These are phyloP conservation scores for Cutaneotrichosporon sp. DNA, from an alignment of 1,284 basidiomycete species.

Conservation along the genomic window DNA sequence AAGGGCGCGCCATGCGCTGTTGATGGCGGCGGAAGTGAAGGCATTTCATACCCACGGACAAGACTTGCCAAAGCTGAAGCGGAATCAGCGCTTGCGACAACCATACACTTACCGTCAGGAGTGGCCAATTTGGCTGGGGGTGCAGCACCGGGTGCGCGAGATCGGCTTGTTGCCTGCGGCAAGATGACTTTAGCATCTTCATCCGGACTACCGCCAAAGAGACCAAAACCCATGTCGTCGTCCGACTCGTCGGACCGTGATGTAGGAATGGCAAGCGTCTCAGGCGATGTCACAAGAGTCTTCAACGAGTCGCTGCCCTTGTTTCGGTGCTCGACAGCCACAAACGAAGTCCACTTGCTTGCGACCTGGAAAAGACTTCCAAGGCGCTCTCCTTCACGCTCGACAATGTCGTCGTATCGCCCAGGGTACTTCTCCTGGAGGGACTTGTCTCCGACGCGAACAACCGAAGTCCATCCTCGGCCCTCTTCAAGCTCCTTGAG, in stretches of 20 bases:
- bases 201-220: too few species aligned
- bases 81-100: too few species aligned
- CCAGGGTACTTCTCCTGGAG: constrained; percentile 1
- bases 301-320: not conserved
- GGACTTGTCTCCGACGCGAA: not conserved
- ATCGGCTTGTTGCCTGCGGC: too few species aligned
- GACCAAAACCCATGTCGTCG: too few species aligned
- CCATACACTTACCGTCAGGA: too few species aligned
- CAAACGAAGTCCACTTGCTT: constrained; percentile 56
- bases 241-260: too few species aligned
- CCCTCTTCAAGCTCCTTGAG: constrained; percentile 48
- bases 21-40: too few species aligned
- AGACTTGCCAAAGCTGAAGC: too few species aligned
- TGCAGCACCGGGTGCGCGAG: not conserved
- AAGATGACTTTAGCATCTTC: too few species aligned
- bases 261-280: too few species aligned
- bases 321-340: constrained; percentile 52
- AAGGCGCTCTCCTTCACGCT: constrained; percentile 32
- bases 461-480: constrained; percentile 9
- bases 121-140: not conserved
- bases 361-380: constrained; percentile 55
- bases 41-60: too few species aligned
- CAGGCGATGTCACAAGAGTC: not conserved
- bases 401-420: constrained; percentile 31
- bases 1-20: too few species aligned